Conservation (phyloP, 2,329 filamentous ascomycete genomes). For the Alternaria arborescens region DNA sequence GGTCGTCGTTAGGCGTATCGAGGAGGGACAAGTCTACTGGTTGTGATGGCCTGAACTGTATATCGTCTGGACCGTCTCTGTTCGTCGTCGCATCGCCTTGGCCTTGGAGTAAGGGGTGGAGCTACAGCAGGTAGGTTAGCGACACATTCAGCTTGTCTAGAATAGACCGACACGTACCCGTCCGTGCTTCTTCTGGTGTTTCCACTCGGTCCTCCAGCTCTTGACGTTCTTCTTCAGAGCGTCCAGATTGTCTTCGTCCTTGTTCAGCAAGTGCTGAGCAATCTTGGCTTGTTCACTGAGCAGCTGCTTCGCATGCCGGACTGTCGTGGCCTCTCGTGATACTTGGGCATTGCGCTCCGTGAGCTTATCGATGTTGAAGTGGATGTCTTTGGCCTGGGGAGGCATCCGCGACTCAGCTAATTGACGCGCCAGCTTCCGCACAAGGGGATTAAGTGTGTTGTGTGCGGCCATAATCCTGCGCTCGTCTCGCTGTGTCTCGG, state of each 20-base stretch:
- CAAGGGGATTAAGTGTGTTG: constrained; percentile 63
- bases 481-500: constrained; percentile 62
- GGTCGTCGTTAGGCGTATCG: constrained; percentile 42
- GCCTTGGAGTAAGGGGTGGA: constrained; percentile 46
- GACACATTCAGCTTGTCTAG: constrained; percentile 9
- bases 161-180: constrained; percentile 30
- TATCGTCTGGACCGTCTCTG: constrained; percentile 44
- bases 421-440: constrained; percentile 65
- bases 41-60: constrained; percentile 34
- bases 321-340: constrained; percentile 65
- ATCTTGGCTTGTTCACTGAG: constrained; percentile 66
- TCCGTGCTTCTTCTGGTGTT: constrained; percentile 41
- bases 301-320: constrained; percentile 69
- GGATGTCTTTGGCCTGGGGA: constrained; percentile 59
- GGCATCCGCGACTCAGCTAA: constrained; percentile 72
- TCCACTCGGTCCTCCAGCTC: constrained; percentile 43
- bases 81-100: constrained; percentile 22
- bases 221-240: constrained; percentile 41
- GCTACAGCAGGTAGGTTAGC: constrained; percentile 38
- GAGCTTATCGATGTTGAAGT: constrained; percentile 72
- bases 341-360: constrained; percentile 62
- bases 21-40: constrained; percentile 30
- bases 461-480: constrained; percentile 62
- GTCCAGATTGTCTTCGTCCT: constrained; percentile 40
- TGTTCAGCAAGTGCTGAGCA: constrained; percentile 56